These are phyloP conservation scores for Yamadazyma spencermartinsiae DNA, from an alignment of 1,139 yeast species.

Conservation along the genomic window DNA sequence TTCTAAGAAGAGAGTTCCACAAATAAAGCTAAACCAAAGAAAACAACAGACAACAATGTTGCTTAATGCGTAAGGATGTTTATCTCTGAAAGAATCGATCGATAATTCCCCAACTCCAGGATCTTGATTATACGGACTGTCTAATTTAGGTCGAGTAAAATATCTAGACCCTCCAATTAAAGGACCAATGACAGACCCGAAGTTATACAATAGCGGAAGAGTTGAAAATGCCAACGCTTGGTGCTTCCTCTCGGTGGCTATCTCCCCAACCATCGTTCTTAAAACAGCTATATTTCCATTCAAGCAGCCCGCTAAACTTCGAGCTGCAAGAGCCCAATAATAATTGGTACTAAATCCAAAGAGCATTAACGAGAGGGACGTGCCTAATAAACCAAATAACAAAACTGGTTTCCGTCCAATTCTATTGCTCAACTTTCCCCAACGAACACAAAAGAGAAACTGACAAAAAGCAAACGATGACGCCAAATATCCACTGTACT, in stretches of 20 bases:
- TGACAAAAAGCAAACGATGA: slow-evolving; percentile 56
- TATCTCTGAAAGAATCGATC: slow-evolving; percentile 6
- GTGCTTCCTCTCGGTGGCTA: slow-evolving; percentile 53
- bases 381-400: slow-evolving; percentile 51
- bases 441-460: slow-evolving; percentile 52
- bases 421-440: slow-evolving; percentile 57
- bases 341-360: slow-evolving; percentile 55
- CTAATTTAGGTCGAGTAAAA: slow-evolving; percentile 31
- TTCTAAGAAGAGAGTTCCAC: slow-evolving; percentile 55
- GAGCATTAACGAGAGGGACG: slow-evolving; percentile 45
- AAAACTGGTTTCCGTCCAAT: slow-evolving; percentile 60
- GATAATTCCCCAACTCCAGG: neutral
- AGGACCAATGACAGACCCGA: slow-evolving; percentile 52
- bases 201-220: slow-evolving; percentile 57
- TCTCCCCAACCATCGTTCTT: slow-evolving; percentile 60
- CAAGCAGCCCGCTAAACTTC: slow-evolving; percentile 53
- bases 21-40: slow-evolving; percentile 36
- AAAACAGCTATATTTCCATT: slow-evolving; percentile 64
- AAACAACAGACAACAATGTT: slow-evolving; percentile 53
- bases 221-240: slow-evolving; percentile 62
- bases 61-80: slow-evolving; percentile 59
- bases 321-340: slow-evolving; percentile 50
- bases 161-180: slow-evolving; percentile 47
- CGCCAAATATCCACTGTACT: slow-evolving; percentile 58
- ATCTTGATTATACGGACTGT: slow-evolving; percentile 8